Evolutionary conservation across 2,329 filamentous ascomycete genomes (phyloP), one percentile per base, ranked within the genome.

Genomic region (Scedosporium boydii): DNA sequence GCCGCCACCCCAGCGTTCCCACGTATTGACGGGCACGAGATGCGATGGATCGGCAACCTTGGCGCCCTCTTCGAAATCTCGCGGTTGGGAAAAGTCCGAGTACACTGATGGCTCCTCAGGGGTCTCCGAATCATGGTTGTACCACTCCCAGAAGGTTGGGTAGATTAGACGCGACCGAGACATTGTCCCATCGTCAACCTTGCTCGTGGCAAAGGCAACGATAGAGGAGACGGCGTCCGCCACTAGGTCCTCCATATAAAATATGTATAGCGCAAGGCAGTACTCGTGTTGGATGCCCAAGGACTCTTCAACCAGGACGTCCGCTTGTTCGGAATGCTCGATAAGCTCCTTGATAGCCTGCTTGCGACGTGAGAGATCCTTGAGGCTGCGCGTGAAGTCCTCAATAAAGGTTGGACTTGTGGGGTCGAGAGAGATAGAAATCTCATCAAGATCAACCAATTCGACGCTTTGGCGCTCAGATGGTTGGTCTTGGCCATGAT

Each of bases 261-360:
- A 51, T 10, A 60, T 16, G 26, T 60, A 60, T 10, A 60, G 59
- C 1, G 44, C 59, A 6, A 60, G 59, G n/a, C 42, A 60, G 59
- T 60, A 53, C 59, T 60, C 59, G 26, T 51, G 59, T 21, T 60
- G 59, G 5, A 60, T 53, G n/a, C 58, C 41, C 6, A 42, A 60
- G 7, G 21, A 46, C 21, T 51, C 58, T 41, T 48, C 58, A 9
- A 42, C 42, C 2, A 16, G 23, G 3, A 21, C 42, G 26, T 60
- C 44, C 7, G 23, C 44, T 26, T 60, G 42, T 23, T 60, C 59
- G 7, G 59, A 60, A 3, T 53, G 21, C 16, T 29, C n/a, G 23
- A 53, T 44, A 7, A 53, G 59, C 44, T 60, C 14, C 27, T 51
- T 26, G 7, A 60, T 34, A 6, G 26, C 59, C 16, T n/a, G 23